Base-by-base conservation (phyloP, 2,329 filamentous ascomycete species). In the Laburnicola sp. region DNA sequence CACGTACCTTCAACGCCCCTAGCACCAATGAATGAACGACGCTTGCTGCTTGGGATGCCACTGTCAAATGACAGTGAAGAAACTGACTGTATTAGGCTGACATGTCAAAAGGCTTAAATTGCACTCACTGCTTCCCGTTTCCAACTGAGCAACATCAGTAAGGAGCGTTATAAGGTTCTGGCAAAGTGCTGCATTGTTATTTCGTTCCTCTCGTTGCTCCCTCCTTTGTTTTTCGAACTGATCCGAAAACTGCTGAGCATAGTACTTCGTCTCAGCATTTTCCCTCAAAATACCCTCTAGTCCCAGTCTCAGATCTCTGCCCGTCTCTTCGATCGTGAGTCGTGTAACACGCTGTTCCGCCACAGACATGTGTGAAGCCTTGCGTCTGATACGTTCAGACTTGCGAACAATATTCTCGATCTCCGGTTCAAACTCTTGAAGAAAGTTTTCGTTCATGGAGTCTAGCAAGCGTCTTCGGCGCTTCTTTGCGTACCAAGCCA, bases 401-500 rank as follows among this genome's bases (percentile, higher is more conserved):
- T 35, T 37, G 16, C 56, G 42, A 11, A 46, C 37, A 22, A 64
- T 60, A 9, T 59, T 57, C 2, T 46, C 27, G 11, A 64, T 54
- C 26, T 55, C 46, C 22, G 51, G 42, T 27, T 64, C 40, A 45
- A 63, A 63, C 3, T 51, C 31, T 9, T 59, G 48, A 34, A 51
- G 60, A 22, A 63, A 56, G 32, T 58, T 54, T 32, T 61, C 54
- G 25, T 53, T 57, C 10, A 65, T 50, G 11, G 56, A 56, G 28
- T 56, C 43, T n/a, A 56, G 45, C 6, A 60, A 22, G 4, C 54
- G 46, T 8, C 51, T 46, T 11, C 42, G 38, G 4, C 45, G 40
- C 46, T 56, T 62, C 25, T 60, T 56, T 7, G 46, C 46, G 43
- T 62, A 62, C 61, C 60, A 65, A 6, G 53, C 46, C 48, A 65